Percentiles rank a stretch among this genome's conserved stretches.
Evolutionary conservation across 106 monocot genomes (phyloP).

Genomic region (Dactylorhiza incarnata): DNA sequence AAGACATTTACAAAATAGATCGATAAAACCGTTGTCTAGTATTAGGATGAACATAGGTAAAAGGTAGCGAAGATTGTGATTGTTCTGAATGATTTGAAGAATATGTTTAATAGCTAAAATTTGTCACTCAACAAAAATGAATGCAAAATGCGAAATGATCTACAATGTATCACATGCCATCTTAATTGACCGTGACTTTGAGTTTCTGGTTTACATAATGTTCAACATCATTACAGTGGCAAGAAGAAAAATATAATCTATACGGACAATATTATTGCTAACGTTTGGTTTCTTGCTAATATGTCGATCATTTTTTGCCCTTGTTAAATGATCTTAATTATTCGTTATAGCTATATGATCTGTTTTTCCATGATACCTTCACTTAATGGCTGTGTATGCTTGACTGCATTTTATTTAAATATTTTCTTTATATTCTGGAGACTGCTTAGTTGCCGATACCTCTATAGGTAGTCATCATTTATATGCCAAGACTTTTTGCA

Average conservation of each 20-base stretch:
- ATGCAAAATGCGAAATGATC: background rate
- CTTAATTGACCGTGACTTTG: background rate
- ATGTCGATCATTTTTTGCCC: background rate
- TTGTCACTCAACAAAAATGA: background rate
- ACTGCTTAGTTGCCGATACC: background rate
- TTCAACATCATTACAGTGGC: background rate
- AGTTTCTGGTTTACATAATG: background rate
- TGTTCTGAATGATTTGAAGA: background rate
- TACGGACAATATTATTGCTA: background rate
- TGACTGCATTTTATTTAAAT: background rate
- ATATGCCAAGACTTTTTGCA: background rate
- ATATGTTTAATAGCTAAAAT: background rate
- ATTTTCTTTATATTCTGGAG: background rate
- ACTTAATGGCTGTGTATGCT: background rate
- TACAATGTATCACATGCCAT: background rate
- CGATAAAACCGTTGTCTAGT: too few species aligned
- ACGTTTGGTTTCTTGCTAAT: background rate
- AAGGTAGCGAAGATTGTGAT: background rate
- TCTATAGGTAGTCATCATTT: background rate
- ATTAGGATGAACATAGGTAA: background rate
- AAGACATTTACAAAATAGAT: background rate
- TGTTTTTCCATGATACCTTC: background rate
- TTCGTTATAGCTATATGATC: too few species aligned
- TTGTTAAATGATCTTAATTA: background rate
- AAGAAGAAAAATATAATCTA: background rate